Evolutionary conservation across 2,329 filamentous ascomycete genomes (phyloP).

Genomic region (Trichoderma simmonsii): DNA sequence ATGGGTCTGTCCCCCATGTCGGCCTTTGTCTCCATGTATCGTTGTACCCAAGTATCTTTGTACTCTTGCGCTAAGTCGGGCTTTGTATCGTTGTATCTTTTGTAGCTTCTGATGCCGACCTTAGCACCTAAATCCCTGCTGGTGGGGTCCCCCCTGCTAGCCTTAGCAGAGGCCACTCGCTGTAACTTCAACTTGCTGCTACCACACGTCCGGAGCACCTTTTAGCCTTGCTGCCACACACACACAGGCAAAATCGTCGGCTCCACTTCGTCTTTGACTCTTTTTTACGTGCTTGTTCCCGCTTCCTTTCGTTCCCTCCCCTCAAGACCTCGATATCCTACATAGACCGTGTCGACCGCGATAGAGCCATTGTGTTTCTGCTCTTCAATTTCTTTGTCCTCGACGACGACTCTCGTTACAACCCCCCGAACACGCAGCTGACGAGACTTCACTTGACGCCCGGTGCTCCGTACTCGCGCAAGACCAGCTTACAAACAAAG

Average conservation of each 20-base stretch:
- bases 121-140: not conserved
- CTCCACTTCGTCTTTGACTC: not conserved
- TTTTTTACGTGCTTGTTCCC: conserved; percentile 12
- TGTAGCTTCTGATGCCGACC: not conserved
- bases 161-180: not conserved
- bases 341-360: not conserved
- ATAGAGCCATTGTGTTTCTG: not conserved
- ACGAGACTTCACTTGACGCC: not conserved
- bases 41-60: not conserved
- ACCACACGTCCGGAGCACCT: conserved; percentile 7
- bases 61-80: not conserved
- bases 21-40: not conserved
- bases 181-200: not conserved
- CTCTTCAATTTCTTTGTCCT: not conserved
- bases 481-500: not conserved
- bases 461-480: not conserved
- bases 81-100: not conserved
- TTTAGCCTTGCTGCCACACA: conserved; percentile 3
- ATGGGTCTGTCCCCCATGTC: not conserved
- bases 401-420: not conserved
- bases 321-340: not conserved
- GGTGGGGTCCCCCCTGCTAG: not conserved
- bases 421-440: not conserved
- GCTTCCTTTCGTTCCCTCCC: not conserved
- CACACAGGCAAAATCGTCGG: not conserved